phyloP scores from a whole-genome alignment of 768 basidiomycete genomes.

The Lactarius vividus region DNA sequence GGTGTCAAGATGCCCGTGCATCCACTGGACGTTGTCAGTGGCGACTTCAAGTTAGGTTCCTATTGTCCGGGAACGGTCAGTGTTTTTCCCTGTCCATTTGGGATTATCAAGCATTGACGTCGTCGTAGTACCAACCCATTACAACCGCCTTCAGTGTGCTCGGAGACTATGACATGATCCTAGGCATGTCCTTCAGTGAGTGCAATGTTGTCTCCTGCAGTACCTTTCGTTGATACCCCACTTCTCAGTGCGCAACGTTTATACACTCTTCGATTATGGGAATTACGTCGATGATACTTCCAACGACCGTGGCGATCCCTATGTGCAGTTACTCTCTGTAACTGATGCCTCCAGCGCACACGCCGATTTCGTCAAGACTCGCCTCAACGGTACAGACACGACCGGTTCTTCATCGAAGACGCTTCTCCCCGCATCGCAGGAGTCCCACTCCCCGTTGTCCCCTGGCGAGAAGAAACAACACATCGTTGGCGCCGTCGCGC shows the following conservation, averaged over 20 bases:
- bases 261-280: conserved; percentile 71
- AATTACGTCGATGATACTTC: conserved; percentile 54
- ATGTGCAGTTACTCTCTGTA: conserved; percentile 64
- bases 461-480: conserved; percentile 62
- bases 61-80: conserved; percentile 69
- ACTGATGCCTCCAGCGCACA: conserved; percentile 53
- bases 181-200: conserved; percentile 79
- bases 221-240: conserved; percentile 1
- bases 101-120: conserved; percentile 16
- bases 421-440: conserved; percentile 58
- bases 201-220: conserved; percentile 7
- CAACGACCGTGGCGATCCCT: conserved; percentile 53
- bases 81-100: conserved; percentile 16
- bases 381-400: conserved; percentile 58
- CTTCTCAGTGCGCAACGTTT: conserved; percentile 66
- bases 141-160: conserved; percentile 75
- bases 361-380: conserved; percentile 62
- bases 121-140: conserved; percentile 72
- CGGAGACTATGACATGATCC: conserved; percentile 78
- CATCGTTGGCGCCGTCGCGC: conserved; percentile 60
- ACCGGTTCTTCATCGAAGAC: conserved; percentile 52
- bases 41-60: conserved; percentile 46
- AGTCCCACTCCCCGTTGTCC: conserved; percentile 62
- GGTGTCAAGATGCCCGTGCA: conserved; percentile 68
- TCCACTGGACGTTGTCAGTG: conserved; percentile 65